These are phyloP conservation scores for Xylariaceae sp. DNA, from an alignment of 2,329 filamentous ascomycete species.

Conservation along the genomic window DNA sequence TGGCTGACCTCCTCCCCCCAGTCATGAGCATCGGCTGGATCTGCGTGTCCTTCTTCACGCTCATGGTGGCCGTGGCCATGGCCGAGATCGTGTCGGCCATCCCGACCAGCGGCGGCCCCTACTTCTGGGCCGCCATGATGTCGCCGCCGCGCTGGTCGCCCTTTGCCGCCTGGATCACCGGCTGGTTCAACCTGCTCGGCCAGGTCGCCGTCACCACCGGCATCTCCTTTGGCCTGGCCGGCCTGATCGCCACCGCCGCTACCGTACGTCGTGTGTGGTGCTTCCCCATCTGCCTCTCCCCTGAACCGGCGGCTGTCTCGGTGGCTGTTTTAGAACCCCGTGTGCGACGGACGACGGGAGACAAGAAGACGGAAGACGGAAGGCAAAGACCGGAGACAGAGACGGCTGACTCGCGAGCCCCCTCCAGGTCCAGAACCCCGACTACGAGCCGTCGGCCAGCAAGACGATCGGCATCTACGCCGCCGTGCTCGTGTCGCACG, in stretches of 20 bases:
- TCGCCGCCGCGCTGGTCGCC: slow-evolving; percentile 49
- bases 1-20: slow-evolving; percentile 3
- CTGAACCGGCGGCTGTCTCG: too few relatives aligned
- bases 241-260: slow-evolving; percentile 29
- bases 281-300: too few relatives aligned
- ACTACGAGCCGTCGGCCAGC: slow-evolving; percentile 32
- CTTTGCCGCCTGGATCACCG: slow-evolving; percentile 38
- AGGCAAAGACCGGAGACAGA: too few relatives aligned
- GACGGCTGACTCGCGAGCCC: too few relatives aligned
- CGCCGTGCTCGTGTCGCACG: slow-evolving; percentile 46
- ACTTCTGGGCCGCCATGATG: slow-evolving; percentile 60
- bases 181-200: slow-evolving; percentile 60
- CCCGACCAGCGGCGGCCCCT: slow-evolving; percentile 61
- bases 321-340: too few relatives aligned
- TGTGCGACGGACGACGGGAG: too few relatives aligned
- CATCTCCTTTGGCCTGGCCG: slow-evolving; percentile 33
- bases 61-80: slow-evolving; percentile 47
- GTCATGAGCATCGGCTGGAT: slow-evolving; percentile 39
- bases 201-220: slow-evolving; percentile 42
- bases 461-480: slow-evolving; percentile 53
- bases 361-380: too few relatives aligned
- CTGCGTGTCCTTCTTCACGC: slow-evolving; percentile 46
- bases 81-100: slow-evolving; percentile 59
- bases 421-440: slow-evolving; percentile 28
- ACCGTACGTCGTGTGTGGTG: too few relatives aligned